These are phyloP conservation scores for Lactarius hatsudake DNA, from an alignment of 768 basidiomycete genomes.

Conservation along the genomic window DNA sequence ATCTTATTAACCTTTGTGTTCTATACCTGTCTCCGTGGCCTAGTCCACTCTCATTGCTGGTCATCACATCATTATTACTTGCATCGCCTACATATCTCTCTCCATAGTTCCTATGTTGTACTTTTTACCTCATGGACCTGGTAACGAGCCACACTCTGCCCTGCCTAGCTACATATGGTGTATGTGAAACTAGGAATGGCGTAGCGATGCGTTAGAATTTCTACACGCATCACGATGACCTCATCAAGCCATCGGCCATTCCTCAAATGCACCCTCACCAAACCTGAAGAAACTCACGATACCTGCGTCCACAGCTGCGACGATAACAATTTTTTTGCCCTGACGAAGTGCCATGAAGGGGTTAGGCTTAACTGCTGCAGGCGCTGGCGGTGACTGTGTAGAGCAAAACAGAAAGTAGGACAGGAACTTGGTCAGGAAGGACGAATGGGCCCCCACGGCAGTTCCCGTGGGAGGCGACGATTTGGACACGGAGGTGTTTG, in stretches of 20 bases:
- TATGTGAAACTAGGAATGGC: neutral
- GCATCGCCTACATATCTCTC: conserved; percentile 2
- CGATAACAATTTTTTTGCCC: conserved; percentile 78
- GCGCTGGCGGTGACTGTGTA: neutral
- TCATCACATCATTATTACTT: neutral
- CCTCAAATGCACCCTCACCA: conserved; percentile 78
- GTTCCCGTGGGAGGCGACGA: neutral
- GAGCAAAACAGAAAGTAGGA: neutral
- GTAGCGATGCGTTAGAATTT: neutral
- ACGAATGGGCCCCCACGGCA: neutral
- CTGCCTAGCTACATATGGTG: neutral
- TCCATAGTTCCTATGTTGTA: conserved; percentile 15
- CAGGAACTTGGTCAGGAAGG: conserved; percentile 7
- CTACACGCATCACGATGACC: neutral
- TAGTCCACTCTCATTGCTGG: neutral
- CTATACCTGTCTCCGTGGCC: neutral
- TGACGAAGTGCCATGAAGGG: conserved; percentile 80
- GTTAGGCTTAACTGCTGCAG: conserved; percentile 47
- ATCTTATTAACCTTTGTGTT: neutral
- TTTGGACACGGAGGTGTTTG: neutral
- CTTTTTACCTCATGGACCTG: neutral
- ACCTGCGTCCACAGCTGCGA: conserved; percentile 87
- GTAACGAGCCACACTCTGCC: neutral
- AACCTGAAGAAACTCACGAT: conserved; percentile 88
- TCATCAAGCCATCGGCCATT: conserved; percentile 63